phyloP scores from a whole-genome alignment of 768 basidiomycete genomes.

The Tricholomella constricta region DNA sequence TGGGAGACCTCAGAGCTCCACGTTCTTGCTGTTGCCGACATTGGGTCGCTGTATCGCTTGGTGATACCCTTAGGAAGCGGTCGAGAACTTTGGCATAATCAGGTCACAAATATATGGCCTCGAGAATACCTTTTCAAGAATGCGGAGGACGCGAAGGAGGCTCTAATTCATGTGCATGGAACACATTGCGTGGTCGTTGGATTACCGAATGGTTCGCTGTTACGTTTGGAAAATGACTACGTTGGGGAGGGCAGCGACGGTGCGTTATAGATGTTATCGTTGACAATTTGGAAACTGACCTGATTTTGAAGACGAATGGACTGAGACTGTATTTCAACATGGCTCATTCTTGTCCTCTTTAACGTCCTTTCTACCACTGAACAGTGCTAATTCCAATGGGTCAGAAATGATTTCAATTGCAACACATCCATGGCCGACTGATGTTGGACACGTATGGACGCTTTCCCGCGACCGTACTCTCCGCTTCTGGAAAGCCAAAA shows the following conservation, averaged over 20 bases:
- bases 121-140: constrained; percentile 69
- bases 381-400: constrained; percentile 45
- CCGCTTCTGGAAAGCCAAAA: constrained; percentile 80
- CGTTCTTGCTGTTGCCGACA: constrained; percentile 65
- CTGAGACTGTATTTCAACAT: constrained; percentile 63
- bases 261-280: constrained; percentile 33
- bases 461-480: constrained; percentile 86
- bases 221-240: constrained; percentile 69
- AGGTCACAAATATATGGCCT: constrained; percentile 55
- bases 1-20: constrained; percentile 60
- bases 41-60: constrained; percentile 74
- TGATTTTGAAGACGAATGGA: constrained; percentile 63
- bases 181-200: constrained; percentile 66
- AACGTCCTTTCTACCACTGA: constrained; percentile 64
- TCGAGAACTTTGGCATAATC: constrained; percentile 59
- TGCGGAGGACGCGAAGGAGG: constrained; percentile 41
- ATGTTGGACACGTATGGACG: constrained; percentile 76
- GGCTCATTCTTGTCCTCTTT: constrained; percentile 67
- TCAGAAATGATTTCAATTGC: constrained; percentile 72
- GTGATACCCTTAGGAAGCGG: constrained; percentile 60
- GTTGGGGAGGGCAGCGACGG: constrained; percentile 59
- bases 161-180: constrained; percentile 67
- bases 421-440: constrained; percentile 74
- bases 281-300: neutral
- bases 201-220: constrained; percentile 59